Evolutionary conservation across 176 grass and related monocot genomes (phyloP), one percentile per base, ranked within the genome.

Genomic region (Zoysia japonica): DNA sequence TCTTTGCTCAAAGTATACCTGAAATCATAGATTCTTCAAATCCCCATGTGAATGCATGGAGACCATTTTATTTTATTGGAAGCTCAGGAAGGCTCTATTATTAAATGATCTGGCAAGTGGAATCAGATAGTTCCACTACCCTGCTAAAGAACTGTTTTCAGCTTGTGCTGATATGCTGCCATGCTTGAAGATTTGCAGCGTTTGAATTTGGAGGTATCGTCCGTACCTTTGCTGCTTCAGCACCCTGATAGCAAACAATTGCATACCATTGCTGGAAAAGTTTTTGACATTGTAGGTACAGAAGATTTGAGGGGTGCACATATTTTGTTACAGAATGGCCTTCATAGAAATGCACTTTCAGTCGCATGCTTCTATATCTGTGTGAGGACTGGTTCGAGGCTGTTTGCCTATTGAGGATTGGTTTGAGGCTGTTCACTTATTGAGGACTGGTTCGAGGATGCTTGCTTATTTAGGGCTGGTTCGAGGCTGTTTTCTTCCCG

Each of bases 11-110:
- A 40, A 17, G 11, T 80, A 50, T 12, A 8, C n/a, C 2, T 9
- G 43, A n/a, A 74, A 68, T 55, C 43, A 5, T 49, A 74, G 69
- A 47, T 67, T 38, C 2, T 61, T 51, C 62, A 52, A 73, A 45
- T 50, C 44, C 14, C 5, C 4, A 45, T 2, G 4, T 47, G 19
- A 43, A 28, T 65, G 6, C 17, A 61, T 48, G 47, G 20, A 54
- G 28, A 36, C 44, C 20, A 28, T 61, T 45, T 61, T 36, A 6
- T 39, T 36, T 65, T 48, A 1, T 41, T 51, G 46, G 75, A 77
- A 65, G 44, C 11, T 64, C 7, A 49, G 5, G 19, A 64, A 48
- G 45, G 14, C 1, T 47, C 2, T 47, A 12, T 61, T 60, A 46
- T 1, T 28, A 28, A 28, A 28, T 28, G 28, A 28, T 28, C 66